Percentiles rank a stretch among this genome's conserved stretches.
Conservation (phyloP, 805 yeast genomes). For the Cyberlindnera sargentensis region DNA sequence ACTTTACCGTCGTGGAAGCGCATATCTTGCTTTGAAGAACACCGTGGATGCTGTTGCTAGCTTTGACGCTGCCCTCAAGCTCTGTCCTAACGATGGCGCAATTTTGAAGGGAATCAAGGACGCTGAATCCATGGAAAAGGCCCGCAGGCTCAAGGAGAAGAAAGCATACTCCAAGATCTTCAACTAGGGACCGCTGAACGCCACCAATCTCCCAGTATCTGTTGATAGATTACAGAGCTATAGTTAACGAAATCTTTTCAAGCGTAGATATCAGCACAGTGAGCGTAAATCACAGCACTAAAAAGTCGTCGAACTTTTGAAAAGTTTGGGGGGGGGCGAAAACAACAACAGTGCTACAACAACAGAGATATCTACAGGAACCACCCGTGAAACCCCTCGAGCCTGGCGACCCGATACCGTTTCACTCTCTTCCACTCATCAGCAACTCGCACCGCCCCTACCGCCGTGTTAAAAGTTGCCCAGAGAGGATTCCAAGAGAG, state of each 20-base stretch:
- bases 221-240: background rate
- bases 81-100: constrained; percentile 67
- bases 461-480: too few relatives aligned
- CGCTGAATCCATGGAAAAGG: constrained; percentile 44
- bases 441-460: too few relatives aligned
- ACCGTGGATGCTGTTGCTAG: constrained; percentile 64
- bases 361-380: background rate
- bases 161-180: constrained; percentile 72
- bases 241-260: background rate
- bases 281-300: constrained; percentile 7
- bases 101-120: constrained; percentile 57
- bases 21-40: constrained; percentile 54
- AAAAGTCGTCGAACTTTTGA: constrained; percentile 1
- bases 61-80: constrained; percentile 55
- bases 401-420: background rate
- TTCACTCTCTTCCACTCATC: background rate
- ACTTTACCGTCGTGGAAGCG: constrained; percentile 76
- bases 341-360: background rate
- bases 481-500: too few relatives aligned
- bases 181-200: constrained; percentile 9
- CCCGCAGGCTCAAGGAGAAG: constrained; percentile 60
- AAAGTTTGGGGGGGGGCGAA: constrained; percentile 2
- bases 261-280: constrained; percentile 10
- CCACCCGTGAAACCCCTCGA: background rate
- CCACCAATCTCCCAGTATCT: background rate